Conservation (phyloP, 208 protist genomes). For the Trypanosoma brucei region DNA sequence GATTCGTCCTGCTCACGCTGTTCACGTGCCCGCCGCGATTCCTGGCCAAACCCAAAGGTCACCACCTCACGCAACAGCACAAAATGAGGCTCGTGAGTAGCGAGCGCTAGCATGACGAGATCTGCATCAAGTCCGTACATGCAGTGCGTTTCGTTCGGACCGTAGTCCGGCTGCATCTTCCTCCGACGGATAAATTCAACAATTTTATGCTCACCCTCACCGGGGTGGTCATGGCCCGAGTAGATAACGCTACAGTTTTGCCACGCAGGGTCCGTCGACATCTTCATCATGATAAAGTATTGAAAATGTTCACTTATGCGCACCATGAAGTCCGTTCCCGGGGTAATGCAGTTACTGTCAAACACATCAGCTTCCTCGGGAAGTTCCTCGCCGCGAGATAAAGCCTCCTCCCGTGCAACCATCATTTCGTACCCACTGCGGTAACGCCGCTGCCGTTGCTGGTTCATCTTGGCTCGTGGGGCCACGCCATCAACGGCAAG, state of each 20-base stretch:
- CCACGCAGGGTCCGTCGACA: conserved; percentile 91
- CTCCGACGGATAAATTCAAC: conserved; percentile 98
- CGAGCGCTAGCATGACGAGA: conserved; percentile 97
- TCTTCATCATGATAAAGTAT: conserved; percentile 94
- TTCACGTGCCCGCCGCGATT: conserved; percentile 66
- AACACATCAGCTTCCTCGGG: conserved; percentile 87
- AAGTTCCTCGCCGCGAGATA: conserved; percentile 60
- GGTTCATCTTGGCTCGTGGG: conserved; percentile 99
- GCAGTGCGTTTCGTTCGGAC: conserved; percentile 95
- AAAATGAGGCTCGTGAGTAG: conserved; percentile 96
- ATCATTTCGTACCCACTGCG: conserved; percentile 85
- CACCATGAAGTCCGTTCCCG: conserved; percentile 98
- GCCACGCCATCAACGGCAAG: conserved; percentile 98
- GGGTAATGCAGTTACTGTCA: conserved; percentile 98
- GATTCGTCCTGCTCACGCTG: conserved; percentile 66
- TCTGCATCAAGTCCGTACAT: conserved; percentile 98
- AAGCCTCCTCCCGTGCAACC: conserved; percentile 71
- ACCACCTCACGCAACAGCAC: conserved; percentile 95
- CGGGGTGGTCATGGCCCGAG: conserved; percentile 93
- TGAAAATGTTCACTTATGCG: conserved; percentile 88
- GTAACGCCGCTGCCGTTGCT: conserved; percentile 97
- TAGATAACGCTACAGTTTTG: conserved; percentile 91
- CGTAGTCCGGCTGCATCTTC: conserved; percentile 90
- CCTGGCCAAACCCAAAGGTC: conserved; percentile 54
- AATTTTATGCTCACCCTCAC: conserved; percentile 99